Evolutionary conservation across 139 green algal species (phyloP).

Genomic region (Parachlorella kessleri): DNA sequence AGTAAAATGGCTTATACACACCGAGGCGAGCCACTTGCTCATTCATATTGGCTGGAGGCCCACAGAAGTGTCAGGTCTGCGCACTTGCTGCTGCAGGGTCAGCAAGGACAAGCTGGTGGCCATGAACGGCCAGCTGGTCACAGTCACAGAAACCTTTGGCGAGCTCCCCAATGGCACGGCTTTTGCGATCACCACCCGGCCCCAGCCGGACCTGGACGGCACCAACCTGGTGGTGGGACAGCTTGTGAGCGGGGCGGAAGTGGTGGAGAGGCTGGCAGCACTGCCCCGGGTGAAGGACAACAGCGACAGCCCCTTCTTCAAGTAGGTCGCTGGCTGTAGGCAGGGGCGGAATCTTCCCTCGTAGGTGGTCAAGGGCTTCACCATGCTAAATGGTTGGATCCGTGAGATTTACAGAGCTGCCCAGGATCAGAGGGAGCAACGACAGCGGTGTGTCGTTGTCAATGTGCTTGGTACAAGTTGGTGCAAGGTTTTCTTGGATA

Average conservation of each 20-base stretch:
- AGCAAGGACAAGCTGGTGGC: slow-evolving; percentile 58
- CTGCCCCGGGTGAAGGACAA: slow-evolving; percentile 63
- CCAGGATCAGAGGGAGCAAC: too few species aligned
- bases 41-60: too few species aligned
- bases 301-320: slow-evolving; percentile 49
- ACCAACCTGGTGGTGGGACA: slow-evolving; percentile 61
- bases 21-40: too few species aligned
- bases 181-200: slow-evolving; percentile 56
- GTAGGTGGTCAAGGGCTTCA: too few species aligned
- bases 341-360: neutral
- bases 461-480: too few species aligned
- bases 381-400: too few species aligned
- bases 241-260: slow-evolving; percentile 56
- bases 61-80: too few species aligned
- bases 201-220: slow-evolving; percentile 48
- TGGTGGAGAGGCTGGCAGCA: slow-evolving; percentile 39
- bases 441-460: too few species aligned
- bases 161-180: slow-evolving; percentile 55
- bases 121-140: slow-evolving; percentile 63
- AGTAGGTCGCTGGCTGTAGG: neutral
- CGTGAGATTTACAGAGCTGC: too few species aligned
- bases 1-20: too few species aligned
- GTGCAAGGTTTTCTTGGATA: too few species aligned
- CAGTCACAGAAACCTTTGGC: slow-evolving; percentile 50
- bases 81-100: too few species aligned